These are phyloP conservation scores for Prunus salicina DNA, from an alignment of 306 rosid genomes.

Conservation along the genomic window DNA sequence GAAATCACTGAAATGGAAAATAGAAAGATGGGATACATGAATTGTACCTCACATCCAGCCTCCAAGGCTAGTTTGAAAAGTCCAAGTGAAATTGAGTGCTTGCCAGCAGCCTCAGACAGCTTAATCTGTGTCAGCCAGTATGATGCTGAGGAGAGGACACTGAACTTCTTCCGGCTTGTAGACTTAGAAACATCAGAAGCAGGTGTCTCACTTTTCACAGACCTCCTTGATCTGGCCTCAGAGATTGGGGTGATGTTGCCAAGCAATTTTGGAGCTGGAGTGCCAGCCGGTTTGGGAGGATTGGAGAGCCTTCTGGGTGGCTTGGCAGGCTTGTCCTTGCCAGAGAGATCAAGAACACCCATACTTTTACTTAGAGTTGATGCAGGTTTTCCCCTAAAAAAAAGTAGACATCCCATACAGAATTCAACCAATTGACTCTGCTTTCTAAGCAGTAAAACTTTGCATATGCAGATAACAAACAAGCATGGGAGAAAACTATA, in stretches of 20 bases:
- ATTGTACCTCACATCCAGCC: constrained; percentile 76
- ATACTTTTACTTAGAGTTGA: constrained; percentile 74
- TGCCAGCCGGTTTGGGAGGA: constrained; percentile 54
- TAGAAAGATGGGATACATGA: background rate
- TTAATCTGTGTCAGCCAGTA: constrained; percentile 87
- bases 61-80: constrained; percentile 83
- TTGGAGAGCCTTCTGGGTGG: constrained; percentile 83
- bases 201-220: constrained; percentile 61
- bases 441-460: background rate
- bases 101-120: constrained; percentile 71
- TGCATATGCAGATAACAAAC: background rate
- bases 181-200: constrained; percentile 54
- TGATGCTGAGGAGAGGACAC: constrained; percentile 61
- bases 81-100: constrained; percentile 80
- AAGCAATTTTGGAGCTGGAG: constrained; percentile 47
- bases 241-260: constrained; percentile 72
- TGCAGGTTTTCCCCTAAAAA: constrained; percentile 49
- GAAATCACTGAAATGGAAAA: background rate
- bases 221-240: constrained; percentile 48
- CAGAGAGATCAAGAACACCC: constrained; percentile 71
- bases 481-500: background rate
- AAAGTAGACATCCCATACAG: background rate
- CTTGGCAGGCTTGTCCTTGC: constrained; percentile 77
- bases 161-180: constrained; percentile 51
- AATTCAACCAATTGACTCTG: background rate